A percentile compares a stretch with the other conserved stretches of the same genome.
phyloP scores from a whole-genome alignment of 176 grass and related monocot species.

The Coix lacrymajobi region DNA sequence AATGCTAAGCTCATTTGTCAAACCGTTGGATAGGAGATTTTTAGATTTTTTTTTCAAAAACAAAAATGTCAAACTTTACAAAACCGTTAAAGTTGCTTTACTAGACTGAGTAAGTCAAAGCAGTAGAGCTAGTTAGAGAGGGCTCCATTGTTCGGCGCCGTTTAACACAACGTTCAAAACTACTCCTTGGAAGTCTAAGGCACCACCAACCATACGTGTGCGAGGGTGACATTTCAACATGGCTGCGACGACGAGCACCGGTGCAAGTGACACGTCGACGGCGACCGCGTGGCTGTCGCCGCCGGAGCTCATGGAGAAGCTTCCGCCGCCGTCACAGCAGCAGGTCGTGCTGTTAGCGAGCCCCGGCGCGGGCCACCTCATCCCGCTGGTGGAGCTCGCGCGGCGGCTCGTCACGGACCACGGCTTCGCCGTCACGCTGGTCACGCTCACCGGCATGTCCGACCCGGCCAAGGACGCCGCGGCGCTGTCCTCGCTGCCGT shows the following conservation, averaged over 20 bases:
- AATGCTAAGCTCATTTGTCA: too few relatives aligned
- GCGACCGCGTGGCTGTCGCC: neutral
- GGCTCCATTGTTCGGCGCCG: neutral
- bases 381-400: constrained; percentile 49
- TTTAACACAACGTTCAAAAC: neutral
- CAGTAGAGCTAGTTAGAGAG: neutral
- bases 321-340: neutral
- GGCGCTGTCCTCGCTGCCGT: constrained; percentile 22
- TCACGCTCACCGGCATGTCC: constrained; percentile 31
- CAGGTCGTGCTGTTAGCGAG: constrained; percentile 33
- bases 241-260: neutral
- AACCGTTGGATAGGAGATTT: too few relatives aligned
- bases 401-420: constrained; percentile 12
- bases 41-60: too few relatives aligned
- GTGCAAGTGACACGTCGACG: neutral
- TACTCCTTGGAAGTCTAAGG: neutral
- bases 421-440: constrained; percentile 30
- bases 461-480: neutral
- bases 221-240: neutral
- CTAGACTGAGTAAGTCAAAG: neutral
- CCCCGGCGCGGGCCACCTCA: constrained; percentile 47
- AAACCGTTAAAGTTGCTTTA: too few relatives aligned
- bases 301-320: neutral
- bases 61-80: too few relatives aligned
- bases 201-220: neutral